Base-by-base conservation (phyloP, 352 stramenopile genomes). In the Pythium rishiriense region DNA sequence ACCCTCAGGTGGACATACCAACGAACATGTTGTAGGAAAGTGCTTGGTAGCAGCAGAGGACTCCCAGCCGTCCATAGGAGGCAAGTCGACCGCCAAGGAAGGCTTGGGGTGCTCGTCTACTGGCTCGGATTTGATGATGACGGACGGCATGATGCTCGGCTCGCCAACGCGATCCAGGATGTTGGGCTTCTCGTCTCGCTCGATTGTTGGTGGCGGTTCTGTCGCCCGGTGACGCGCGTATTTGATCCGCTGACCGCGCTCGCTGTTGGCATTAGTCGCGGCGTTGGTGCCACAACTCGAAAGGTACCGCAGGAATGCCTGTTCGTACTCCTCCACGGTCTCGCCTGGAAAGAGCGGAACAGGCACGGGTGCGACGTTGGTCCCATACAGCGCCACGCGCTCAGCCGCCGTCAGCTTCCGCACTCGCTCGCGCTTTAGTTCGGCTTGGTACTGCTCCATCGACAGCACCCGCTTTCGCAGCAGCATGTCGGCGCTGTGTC, bases 271-370 rank as follows among this genome's bases (percentile, higher is more conserved):
- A 7, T 41, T 15, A 11, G 9, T 26, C 0, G n/a, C n/a, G n/a
- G n/a, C n/a, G n/a, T n/a, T n/a, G n/a, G 10, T 39, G 33, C 33
- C 33, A 12, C 9, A 17, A 39, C 33, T 39, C 5, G 14, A 6
- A 6, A 64, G 14, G 25, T 19, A 52, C 19, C 14, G n/a, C 10
- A 35, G 12, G 49, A 82, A 82, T 5, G 55, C 39, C 15, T 48
- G 47, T 42, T 82, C 71, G 42, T 67, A 77, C 22, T 78, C 59
- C 24, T 60, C 59, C 4, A 59, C n/a, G 45, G 28, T 69, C 51
- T 82, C 74, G 7, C 66, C 69, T 7, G 69, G 53, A 62, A 65
- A 74, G 7, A 76, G 64, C 14, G 72, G 69, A n/a, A 76, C 69
- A 7, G 69, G 66, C 19, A 77, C 73, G 3, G 29, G 25, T 10